Base-by-base conservation (phyloP, 2,329 filamentous ascomycete species). In the Ophidiomyces ophidiicola region DNA sequence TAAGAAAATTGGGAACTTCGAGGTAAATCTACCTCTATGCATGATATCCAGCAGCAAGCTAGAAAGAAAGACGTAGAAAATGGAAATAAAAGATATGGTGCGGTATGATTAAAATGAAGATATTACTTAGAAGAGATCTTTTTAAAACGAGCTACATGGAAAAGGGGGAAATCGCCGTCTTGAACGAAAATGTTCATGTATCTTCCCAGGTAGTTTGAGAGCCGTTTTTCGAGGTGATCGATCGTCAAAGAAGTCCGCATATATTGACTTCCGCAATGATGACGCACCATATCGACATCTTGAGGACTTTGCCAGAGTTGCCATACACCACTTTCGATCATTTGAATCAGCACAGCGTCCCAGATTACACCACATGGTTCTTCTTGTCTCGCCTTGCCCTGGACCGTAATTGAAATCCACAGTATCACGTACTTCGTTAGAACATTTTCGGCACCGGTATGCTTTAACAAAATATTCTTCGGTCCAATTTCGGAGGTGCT, bases 201-300 rank as follows among this genome's bases (percentile, higher is more conserved):
- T n/a, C n/a, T n/a, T n/a, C n/a, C n/a, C n/a, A n/a, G n/a, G n/a
- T n/a, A n/a, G n/a, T n/a, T n/a, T n/a, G n/a, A n/a, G n/a, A n/a
- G n/a, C n/a, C n/a, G n/a, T n/a, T n/a, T n/a, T n/a, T n/a, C 18
- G 36, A 21, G 36, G 36, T 6, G 36, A 39, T 14, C 4, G 17
- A 23, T 39, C 28, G 20, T 39, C 28, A 23, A 39, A 39, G 36
- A 11, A 39, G 31, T 24, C 26, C 14, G 6, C 10, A 18, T 31
- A 31, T 39, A 12, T 1, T 14, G 19, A 12, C 10, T 31, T 21
- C 26, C 3, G 2, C 20, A 14, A n/a, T 5, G 3, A 4, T 28
- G 12, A 19, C 12, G n/a, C 7, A 19, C 17, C 6, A n/a, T 2
- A 11, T 21, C 8, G 5, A 24, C 25, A 31, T n/a, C n/a, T n/a